Percentiles rank a stretch among this genome's conserved stretches.
phyloP scores from a whole-genome alignment of 495 filamentous ascomycete species.

The Aspergillus kassunensis region DNA sequence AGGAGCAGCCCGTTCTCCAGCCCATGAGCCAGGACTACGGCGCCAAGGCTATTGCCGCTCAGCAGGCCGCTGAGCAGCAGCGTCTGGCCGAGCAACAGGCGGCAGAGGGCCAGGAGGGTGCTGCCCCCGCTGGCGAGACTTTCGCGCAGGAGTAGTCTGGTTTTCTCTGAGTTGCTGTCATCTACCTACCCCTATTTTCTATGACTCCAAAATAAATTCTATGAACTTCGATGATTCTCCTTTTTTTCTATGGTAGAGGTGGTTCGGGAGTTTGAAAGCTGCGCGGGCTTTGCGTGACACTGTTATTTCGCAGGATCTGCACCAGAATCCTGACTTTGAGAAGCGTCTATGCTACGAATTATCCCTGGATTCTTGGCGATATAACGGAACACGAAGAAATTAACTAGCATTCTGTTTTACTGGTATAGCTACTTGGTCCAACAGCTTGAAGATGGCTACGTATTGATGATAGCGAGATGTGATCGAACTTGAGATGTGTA shows the following conservation, averaged over 20 bases:
- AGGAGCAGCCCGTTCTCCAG: conserved; percentile 89
- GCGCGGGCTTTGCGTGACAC: not conserved
- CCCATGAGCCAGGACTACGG: conserved; percentile 97
- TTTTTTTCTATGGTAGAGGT: too few relatives aligned
- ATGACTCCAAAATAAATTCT: conserved; percentile 43
- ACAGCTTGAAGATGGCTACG: too few relatives aligned
- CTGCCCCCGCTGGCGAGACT: conserved; percentile 34
- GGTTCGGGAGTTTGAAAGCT: too few relatives aligned
- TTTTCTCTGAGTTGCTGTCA: conserved; percentile 31
- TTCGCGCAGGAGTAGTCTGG: conserved; percentile 46
- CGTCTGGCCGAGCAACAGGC: conserved; percentile 60
- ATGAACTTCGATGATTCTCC: conserved; percentile 33
- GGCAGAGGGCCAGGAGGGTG: conserved; percentile 43
- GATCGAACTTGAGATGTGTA: too few relatives aligned
- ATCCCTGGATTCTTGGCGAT: too few relatives aligned
- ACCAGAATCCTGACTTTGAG: too few relatives aligned
- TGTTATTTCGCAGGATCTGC: too few relatives aligned
- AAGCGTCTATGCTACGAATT: too few relatives aligned
- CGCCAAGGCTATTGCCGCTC: conserved; percentile 85
- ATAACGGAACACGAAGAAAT: too few relatives aligned
- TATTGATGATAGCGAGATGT: too few relatives aligned
- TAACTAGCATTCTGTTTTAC: too few relatives aligned
- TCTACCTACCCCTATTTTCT: conserved; percentile 43
- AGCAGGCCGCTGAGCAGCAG: conserved; percentile 76
- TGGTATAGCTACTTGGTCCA: too few relatives aligned